Percentiles rank a stretch among this genome's conserved stretches.
Evolutionary conservation across 257 asterid species (phyloP).

Genomic region (Cordia subcordata): DNA sequence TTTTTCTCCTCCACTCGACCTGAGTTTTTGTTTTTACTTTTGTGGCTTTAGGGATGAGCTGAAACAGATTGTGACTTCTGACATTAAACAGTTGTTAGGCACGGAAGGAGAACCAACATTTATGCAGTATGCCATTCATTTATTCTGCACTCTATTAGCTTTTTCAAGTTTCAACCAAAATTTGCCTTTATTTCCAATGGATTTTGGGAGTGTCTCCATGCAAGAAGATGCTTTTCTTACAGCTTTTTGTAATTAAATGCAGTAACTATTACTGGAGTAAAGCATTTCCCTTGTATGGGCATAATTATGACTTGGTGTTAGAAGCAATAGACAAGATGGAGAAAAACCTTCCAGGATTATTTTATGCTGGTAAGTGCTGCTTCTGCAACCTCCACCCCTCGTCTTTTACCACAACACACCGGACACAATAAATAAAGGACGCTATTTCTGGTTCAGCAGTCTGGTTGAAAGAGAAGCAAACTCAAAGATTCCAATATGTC

Average conservation of each 20-base stretch:
- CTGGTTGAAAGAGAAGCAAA: too few relatives aligned
- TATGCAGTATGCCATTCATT: conserved; percentile 47
- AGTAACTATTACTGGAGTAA: conserved; percentile 83
- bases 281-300: conserved; percentile 84
- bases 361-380: conserved; percentile 68
- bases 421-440: background rate
- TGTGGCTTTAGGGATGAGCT: conserved; percentile 56
- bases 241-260: conserved; percentile 35
- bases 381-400: background rate
- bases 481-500: background rate
- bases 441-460: background rate
- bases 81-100: conserved; percentile 74
- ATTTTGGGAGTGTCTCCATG: too few relatives aligned
- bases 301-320: conserved; percentile 46
- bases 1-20: conserved; percentile 1
- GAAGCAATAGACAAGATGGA: conserved; percentile 83
- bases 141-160: background rate
- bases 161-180: background rate
- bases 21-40: conserved; percentile 1
- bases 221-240: conserved; percentile 12
- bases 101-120: conserved; percentile 77
- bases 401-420: background rate
- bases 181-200: too few relatives aligned
- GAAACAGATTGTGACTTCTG: conserved; percentile 68
- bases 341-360: conserved; percentile 73